Conservation (phyloP, 1,284 basidiomycete species). For the Vanrija humicola region DNA sequence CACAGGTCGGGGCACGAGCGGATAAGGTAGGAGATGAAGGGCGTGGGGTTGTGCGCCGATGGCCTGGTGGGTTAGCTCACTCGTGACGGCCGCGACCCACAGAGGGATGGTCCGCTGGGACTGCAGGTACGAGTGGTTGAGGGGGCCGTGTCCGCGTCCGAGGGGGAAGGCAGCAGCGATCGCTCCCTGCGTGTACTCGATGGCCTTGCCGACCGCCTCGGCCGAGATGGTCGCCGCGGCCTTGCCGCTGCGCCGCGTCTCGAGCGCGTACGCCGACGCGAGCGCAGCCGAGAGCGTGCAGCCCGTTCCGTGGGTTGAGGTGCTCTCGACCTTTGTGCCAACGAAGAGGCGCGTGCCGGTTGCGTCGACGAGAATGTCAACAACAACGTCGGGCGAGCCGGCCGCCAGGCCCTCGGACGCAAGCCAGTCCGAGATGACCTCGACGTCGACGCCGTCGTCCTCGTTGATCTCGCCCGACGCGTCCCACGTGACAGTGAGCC, state of each 20-base stretch:
- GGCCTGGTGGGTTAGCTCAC: conserved; percentile 51
- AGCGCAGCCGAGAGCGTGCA: conserved; percentile 86
- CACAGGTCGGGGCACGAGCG: conserved; percentile 58
- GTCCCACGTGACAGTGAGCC: conserved; percentile 1
- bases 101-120: conserved; percentile 55
- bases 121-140: conserved; percentile 79
- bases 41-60: conserved; percentile 61
- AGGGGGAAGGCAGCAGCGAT: conserved; percentile 68
- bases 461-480: not conserved
- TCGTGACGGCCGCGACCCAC: conserved; percentile 50
- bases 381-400: conserved; percentile 55
- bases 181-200: conserved; percentile 68
- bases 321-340: conserved; percentile 63
- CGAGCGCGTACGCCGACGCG: conserved; percentile 52
- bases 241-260: not conserved
- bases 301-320: conserved; percentile 86
- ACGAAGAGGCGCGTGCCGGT: conserved; percentile 57
- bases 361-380: conserved; percentile 66
- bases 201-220: conserved; percentile 61
- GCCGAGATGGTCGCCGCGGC: conserved; percentile 45
- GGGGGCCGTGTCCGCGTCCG: conserved; percentile 75
- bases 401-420: conserved; percentile 1
- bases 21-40: conserved; percentile 66
- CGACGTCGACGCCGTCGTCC: conserved; percentile 21
- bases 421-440: conserved; percentile 24